Conservation (phyloP, 345 rosid species). For the Pistacia integerrima region DNA sequence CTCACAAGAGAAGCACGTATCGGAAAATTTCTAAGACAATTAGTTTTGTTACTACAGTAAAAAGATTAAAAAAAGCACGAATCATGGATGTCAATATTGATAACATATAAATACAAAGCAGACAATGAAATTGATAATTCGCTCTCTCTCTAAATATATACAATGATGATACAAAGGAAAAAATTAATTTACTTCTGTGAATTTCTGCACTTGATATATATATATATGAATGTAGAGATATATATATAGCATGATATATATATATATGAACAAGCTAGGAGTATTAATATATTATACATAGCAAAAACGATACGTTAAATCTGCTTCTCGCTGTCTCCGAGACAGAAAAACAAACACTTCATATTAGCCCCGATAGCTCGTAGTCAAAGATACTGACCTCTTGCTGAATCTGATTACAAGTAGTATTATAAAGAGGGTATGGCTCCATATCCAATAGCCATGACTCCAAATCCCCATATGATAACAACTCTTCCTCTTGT, state of each 20-base stretch:
- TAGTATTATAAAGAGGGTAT: constrained; percentile 2
- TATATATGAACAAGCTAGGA: background rate
- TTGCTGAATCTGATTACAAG: constrained; percentile 5
- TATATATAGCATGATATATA: no score
- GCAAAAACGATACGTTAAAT: background rate
- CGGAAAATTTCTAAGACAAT: no score
- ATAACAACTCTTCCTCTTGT: background rate
- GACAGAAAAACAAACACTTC: background rate
- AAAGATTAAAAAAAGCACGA: no score
- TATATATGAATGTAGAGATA: no score
- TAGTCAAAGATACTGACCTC: constrained; percentile 35
- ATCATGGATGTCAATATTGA: no score
- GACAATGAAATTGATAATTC: background rate
- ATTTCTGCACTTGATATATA: background rate
- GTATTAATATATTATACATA: background rate
- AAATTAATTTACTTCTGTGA: background rate
- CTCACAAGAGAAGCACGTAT: no score
- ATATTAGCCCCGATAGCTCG: constrained; percentile 23
- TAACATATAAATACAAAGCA: no score
- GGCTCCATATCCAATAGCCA: constrained; percentile 23
- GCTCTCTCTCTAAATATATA: background rate
- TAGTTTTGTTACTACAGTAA: no score
- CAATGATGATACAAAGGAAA: background rate
- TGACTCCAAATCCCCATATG: constrained; percentile 21
- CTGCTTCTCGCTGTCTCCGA: background rate